phyloP scores from a whole-genome alignment of 306 rosid genomes.

The Cyclanthera cordifolia region DNA sequence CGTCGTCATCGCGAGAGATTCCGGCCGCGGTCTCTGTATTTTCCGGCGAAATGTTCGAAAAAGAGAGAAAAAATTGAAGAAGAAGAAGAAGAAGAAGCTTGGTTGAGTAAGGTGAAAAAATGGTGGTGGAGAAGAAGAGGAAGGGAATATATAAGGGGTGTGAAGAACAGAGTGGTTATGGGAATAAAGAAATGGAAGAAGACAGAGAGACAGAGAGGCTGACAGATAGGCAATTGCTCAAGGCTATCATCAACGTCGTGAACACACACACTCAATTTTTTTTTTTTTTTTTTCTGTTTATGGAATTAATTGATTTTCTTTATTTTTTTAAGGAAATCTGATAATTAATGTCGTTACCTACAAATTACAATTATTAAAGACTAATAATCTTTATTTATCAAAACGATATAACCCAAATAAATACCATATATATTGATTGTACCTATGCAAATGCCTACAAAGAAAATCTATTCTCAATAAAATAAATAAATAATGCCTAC shows the following conservation, averaged over 20 bases:
- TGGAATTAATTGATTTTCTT: not conserved
- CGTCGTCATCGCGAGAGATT: slow-evolving; percentile 18
- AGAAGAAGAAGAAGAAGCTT: not conserved
- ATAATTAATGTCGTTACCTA: not conserved
- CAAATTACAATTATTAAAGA: too few species aligned
- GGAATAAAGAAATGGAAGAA: slow-evolving; percentile 18
- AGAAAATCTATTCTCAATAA: too few species aligned
- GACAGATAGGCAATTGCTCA: slow-evolving; percentile 42
- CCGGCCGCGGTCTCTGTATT: not conserved
- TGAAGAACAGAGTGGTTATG: slow-evolving; percentile 16
- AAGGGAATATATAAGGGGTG: slow-evolving; percentile 18
- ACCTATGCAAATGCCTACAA: too few species aligned
- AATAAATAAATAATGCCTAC: too few species aligned
- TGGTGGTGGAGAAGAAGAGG: slow-evolving; percentile 17
- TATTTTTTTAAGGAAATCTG: not conserved
- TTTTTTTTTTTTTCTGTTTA: not conserved
- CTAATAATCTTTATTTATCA: too few species aligned
- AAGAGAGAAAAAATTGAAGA: not conserved
- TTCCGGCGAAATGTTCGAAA: not conserved
- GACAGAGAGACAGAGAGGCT: slow-evolving; percentile 35
- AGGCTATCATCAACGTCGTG: slow-evolving; percentile 48
- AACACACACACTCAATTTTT: slow-evolving; percentile 14
- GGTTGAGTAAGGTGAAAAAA: not conserved
- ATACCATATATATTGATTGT: too few species aligned
- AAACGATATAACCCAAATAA: too few species aligned